These are phyloP conservation scores for Myrica gale DNA, from an alignment of 306 rosid genomes.

Conservation along the genomic window DNA sequence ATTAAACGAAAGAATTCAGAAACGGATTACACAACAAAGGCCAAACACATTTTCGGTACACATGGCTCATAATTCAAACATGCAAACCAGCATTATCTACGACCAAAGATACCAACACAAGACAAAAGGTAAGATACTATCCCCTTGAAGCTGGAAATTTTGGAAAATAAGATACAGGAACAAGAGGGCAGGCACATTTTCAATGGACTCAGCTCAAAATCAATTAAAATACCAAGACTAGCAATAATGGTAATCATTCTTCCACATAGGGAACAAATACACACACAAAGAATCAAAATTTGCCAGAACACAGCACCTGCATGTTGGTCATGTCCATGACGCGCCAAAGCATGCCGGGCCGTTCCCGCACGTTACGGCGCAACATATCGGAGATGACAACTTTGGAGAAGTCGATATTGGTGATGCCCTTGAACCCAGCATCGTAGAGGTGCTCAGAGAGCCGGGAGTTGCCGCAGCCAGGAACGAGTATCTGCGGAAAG, in stretches of 20 bases:
- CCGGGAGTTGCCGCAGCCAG: constrained; percentile 88
- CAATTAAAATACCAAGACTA: neutral
- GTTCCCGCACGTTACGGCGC: constrained; percentile 82
- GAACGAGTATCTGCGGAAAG: constrained; percentile 52
- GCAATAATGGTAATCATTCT: neutral
- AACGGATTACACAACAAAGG: too few relatives aligned
- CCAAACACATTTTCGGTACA: too few relatives aligned
- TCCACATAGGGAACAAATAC: neutral
- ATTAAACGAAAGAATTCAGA: too few relatives aligned
- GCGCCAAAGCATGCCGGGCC: constrained; percentile 94
- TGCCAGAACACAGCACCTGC: constrained; percentile 47
- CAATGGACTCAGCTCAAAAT: neutral
- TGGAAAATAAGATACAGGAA: neutral
- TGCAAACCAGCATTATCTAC: too few relatives aligned
- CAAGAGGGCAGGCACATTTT: neutral
- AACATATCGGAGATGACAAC: constrained; percentile 85
- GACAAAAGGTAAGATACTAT: too few relatives aligned
- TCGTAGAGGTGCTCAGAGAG: constrained; percentile 90
- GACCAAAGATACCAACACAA: neutral
- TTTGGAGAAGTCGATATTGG: constrained; percentile 85
- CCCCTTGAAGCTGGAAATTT: neutral
- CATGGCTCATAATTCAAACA: too few relatives aligned
- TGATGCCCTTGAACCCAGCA: constrained; percentile 55
- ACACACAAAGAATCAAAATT: neutral
- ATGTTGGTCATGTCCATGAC: constrained; percentile 88